These are phyloP conservation scores for Asterophora lycoperdoides DNA, from an alignment of 768 basidiomycete genomes.

Conservation along the genomic window DNA sequence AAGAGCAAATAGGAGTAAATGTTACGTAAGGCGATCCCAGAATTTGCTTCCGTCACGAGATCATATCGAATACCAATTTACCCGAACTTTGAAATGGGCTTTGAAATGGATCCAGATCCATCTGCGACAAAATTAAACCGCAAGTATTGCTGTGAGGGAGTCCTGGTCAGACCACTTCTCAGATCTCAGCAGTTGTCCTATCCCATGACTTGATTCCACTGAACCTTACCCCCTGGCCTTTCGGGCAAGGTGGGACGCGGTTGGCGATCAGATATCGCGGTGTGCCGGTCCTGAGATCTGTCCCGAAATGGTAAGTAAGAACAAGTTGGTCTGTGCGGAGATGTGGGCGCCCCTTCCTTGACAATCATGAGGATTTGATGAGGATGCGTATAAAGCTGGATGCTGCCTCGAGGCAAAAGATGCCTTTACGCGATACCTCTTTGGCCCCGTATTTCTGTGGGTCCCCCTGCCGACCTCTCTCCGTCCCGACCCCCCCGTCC, in stretches of 20 bases:
- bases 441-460: slow-evolving; percentile 16
- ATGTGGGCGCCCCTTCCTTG: slow-evolving; percentile 14
- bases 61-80: slow-evolving; percentile 10
- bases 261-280: slow-evolving; percentile 18
- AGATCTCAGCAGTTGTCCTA: background rate
- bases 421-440: slow-evolving; percentile 23
- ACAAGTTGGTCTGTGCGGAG: slow-evolving; percentile 17
- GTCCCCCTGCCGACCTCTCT: slow-evolving; percentile 14
- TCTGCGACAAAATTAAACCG: too few species aligned
- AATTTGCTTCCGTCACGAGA: slow-evolving; percentile 18
- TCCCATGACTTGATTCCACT: background rate
- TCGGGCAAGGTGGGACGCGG: slow-evolving; percentile 18
- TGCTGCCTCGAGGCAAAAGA: slow-evolving; percentile 19
- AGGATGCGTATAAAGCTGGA: slow-evolving; percentile 20
- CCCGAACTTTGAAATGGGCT: background rate
- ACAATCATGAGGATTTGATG: too few species aligned
- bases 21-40: background rate
- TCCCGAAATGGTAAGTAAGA: slow-evolving; percentile 17
- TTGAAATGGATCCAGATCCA: too few species aligned
- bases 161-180: background rate
- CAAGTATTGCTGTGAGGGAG: too few species aligned
- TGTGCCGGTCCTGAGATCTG: slow-evolving; percentile 17
- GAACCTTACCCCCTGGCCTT: slow-evolving; percentile 4
- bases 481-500: slow-evolving; percentile 9
- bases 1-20: background rate